Base-by-base conservation (phyloP, 805 yeast genomes). In the Candida palmyrensis region DNA sequence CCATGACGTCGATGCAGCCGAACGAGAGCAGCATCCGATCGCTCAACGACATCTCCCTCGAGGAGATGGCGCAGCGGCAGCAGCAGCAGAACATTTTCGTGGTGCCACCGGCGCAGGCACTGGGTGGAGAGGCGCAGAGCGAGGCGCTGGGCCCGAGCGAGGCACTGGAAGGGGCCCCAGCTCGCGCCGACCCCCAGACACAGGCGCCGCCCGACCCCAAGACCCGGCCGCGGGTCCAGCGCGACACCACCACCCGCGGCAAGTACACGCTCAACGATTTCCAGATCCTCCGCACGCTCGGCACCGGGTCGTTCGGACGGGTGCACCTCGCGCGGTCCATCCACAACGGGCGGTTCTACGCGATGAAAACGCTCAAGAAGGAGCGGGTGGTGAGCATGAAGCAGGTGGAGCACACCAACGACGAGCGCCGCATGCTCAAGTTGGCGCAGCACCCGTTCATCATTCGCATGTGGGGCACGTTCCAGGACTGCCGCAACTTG, bases 401-500 rank as follows among this genome's bases (percentile, higher is more conserved):
- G 49, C 81, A 75, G 48, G 78, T 75, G 15, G 81, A 75, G 49
- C 81, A 75, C 49, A 75, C 81, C 13, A 75, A 75, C 45, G 81
- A 75, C 48, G 81, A 75, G 53, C 55, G 81, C 36, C 57, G 79
- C 43, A 75, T 75, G 75, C 56, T 75, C 25, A 72, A 69, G 40
- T 57, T 73, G 35, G 75, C 75, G 9, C 76, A 75, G 42, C 81
- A 75, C 45, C 81, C 81, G 5, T 75, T 75, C 41, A 59, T 75
- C 42, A 75, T 73, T 40, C 51, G 80, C 36, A 74, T 75, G 79
- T 75, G 81, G 81, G 81, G 81, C n/a, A 75, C 80, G 5, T 75
- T 70, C 46, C 80, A 75, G 49, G 81, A 75, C 45, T 60, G 74
- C 24, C 66, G 64, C 43, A 73, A 73, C 43, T 54, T 75, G 36